Evolutionary conservation across 768 basidiomycete genomes (phyloP), one percentile per base, ranked within the genome.

Genomic region (Boletus barrowsii): DNA sequence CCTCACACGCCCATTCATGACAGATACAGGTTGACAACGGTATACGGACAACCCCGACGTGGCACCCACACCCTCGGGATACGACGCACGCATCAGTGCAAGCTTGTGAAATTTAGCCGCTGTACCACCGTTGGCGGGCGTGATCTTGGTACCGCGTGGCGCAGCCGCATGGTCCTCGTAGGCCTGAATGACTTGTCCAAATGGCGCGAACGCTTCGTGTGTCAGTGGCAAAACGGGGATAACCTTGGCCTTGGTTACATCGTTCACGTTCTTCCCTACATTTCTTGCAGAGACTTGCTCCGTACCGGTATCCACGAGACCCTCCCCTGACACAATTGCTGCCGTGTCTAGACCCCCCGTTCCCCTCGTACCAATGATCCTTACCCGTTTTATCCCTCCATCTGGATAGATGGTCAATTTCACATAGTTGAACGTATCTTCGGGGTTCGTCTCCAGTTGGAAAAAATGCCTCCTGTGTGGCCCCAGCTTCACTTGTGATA

Each of bases 71-170:
- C 69, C 79, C 2, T 70, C 62, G 0, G 88, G 83, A 69, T 95
- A 97, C 7, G 81, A 83, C 4, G 81, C 79, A 13, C 74, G 72
- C 30, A 91, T 73, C n/a, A 85, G 76, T 4, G 91, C 81, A 35
- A 98, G 79, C 67, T 94, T 90, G 75, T 98, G 93, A 73, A 89
- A 98, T 71, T 99, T 99, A 62, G 72, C 79, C 0, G 97, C 97
- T 4, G 93, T 91, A 40, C 91, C 93, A 58, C 82, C 87, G 70
- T 98, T 98, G 29, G 93, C 94, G 17, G 80, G 73, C 4, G 93
- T 93, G 49, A 92, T 80, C 62, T 81, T 84, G 37, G 82, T 80
- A 10, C 79, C 83, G 47, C 81, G 83, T 1, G 93, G 87, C 6
- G 82, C 86, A 13, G 85, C 79, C 14, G 80, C 69, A 41, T 80